Conservation (phyloP, 441 rosid genomes). For the Gossypium davidsonii region DNA sequence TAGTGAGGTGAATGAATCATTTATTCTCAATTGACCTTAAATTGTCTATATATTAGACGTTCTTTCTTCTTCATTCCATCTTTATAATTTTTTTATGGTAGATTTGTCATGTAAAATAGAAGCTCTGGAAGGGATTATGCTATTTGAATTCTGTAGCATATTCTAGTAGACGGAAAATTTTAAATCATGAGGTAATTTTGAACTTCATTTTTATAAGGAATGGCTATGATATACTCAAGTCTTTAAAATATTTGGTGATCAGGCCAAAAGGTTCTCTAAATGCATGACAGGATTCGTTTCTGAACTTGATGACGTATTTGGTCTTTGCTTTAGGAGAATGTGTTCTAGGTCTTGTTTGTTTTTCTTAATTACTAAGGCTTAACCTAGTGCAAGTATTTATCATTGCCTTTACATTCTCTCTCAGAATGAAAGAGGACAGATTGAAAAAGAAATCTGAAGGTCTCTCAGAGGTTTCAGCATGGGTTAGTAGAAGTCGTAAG, state of each 20-base stretch:
- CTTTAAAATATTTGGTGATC: slow-evolving; percentile 5
- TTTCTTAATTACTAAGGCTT: not conserved
- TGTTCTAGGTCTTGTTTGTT: not conserved
- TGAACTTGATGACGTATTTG: not conserved
- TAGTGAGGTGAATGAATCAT: slow-evolving; percentile 50
- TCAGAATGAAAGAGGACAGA: slow-evolving; percentile 86
- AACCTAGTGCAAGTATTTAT: not conserved
- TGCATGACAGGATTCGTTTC: not conserved
- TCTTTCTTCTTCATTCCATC: not conserved
- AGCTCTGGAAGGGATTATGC: not conserved
- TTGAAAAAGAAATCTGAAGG: slow-evolving; percentile 54
- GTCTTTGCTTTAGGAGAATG: not conserved
- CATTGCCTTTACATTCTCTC: not conserved
- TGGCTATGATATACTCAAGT: not conserved
- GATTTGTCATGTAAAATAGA: not conserved
- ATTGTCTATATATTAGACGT: not conserved
- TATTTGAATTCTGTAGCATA: not conserved
- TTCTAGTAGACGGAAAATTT: not conserved
- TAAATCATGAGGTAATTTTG: not conserved
- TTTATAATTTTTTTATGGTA: not conserved
- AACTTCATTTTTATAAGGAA: not conserved
- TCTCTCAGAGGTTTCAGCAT: slow-evolving; percentile 58
- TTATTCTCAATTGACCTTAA: not conserved
- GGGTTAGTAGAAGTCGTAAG: slow-evolving; percentile 77
- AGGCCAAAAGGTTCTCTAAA: not conserved